A percentile compares a stretch with the other conserved stretches of the same genome.
phyloP scores from a whole-genome alignment of 108 stramenopile species.

The Cyclostephanos invisitatus region DNA sequence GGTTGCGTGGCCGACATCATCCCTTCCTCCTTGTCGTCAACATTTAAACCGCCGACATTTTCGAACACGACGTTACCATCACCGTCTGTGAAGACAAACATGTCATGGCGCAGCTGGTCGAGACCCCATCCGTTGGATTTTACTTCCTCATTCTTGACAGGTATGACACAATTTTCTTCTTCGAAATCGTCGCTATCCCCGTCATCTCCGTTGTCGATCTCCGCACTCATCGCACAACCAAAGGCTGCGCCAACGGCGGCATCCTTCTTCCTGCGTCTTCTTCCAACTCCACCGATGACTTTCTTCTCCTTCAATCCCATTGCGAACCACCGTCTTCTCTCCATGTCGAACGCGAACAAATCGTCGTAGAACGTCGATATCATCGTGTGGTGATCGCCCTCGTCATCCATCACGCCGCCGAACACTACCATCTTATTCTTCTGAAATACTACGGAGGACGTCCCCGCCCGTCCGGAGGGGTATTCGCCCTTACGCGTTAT shows the following conservation, averaged over 20 bases:
- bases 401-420: constrained; percentile 86
- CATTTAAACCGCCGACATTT: constrained; percentile 53
- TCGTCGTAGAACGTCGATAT: constrained; percentile 87
- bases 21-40: constrained; percentile 20
- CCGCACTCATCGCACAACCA: constrained; percentile 10
- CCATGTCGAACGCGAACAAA: constrained; percentile 81
- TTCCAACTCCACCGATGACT: constrained; percentile 11
- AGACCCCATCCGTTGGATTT: constrained; percentile 74
- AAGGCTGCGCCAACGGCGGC: constrained; percentile 13
- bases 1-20: constrained; percentile 1
- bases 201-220: constrained; percentile 45
- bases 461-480: constrained; percentile 73
- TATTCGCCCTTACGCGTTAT: constrained; percentile 68
- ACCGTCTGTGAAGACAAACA: constrained; percentile 89
- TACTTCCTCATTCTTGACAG: constrained; percentile 36
- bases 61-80: constrained; percentile 89
- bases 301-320: constrained; percentile 59
- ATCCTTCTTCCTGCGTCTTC: constrained; percentile 47
- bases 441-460: constrained; percentile 61
- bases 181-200: constrained; percentile 32
- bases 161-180: constrained; percentile 29
- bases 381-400: constrained; percentile 77
- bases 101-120: constrained; percentile 79
- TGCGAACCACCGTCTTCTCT: constrained; percentile 86
- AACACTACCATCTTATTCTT: constrained; percentile 73